Conservation (phyloP, 345 rosid species). For the Lagerstroemia speciosa region DNA sequence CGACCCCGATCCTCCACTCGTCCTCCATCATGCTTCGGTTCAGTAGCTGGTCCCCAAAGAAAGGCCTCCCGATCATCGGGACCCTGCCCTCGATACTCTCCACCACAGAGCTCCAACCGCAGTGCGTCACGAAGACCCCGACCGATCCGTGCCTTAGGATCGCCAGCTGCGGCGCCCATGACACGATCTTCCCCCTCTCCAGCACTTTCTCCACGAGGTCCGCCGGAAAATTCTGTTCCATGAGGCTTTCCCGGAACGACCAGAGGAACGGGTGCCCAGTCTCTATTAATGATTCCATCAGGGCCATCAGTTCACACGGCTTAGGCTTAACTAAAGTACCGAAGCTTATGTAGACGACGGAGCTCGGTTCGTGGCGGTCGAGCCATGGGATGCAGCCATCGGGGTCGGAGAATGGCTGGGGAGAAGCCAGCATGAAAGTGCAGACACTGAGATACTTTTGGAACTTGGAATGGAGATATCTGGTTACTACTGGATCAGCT, state of each 20-base stretch:
- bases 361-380: conserved; percentile 22
- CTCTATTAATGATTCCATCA: conserved; percentile 34
- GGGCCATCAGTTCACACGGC: conserved; percentile 28
- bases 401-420: conserved; percentile 19
- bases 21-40: conserved; percentile 26
- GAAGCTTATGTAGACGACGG: conserved; percentile 51
- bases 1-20: conserved; percentile 31
- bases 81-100: conserved; percentile 33
- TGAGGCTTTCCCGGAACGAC: conserved; percentile 21
- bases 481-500: conserved; percentile 18
- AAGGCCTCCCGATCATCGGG: conserved; percentile 43
- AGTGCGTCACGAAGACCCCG: conserved; percentile 46
- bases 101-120: conserved; percentile 43
- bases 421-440: conserved; percentile 20
- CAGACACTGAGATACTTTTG: conserved; percentile 29
- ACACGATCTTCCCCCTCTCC: conserved; percentile 30
- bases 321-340: conserved; percentile 38
- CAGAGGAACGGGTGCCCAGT: conserved; percentile 42
- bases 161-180: conserved; percentile 46
- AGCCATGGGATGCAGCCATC: conserved; percentile 48
- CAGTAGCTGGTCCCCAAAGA: conserved; percentile 36
- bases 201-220: conserved; percentile 23
- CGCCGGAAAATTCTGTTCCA: not conserved
- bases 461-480: conserved; percentile 22
- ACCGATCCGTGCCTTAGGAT: conserved; percentile 30